These are phyloP conservation scores for Cladophialophora immunda DNA, from an alignment of 2,329 filamentous ascomycete species.

Conservation along the genomic window DNA sequence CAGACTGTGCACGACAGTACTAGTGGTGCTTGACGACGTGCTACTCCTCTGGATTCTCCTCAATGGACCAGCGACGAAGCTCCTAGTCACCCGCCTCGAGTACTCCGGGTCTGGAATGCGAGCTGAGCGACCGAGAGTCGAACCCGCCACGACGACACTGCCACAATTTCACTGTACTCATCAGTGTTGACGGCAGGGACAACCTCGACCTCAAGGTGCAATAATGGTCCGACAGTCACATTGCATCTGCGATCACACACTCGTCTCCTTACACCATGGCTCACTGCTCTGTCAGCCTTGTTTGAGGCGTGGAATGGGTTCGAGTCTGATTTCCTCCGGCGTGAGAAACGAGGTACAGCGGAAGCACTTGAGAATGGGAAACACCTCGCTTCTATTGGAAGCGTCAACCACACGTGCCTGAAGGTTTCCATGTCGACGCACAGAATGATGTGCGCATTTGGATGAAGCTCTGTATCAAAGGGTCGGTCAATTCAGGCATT, in stretches of 20 bases:
- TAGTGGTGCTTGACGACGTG: conserved; percentile 26
- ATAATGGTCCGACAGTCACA: not conserved
- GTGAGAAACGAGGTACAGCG: not conserved
- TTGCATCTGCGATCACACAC: not conserved
- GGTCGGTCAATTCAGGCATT: not conserved
- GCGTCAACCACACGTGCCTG: not conserved
- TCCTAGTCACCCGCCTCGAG: not conserved
- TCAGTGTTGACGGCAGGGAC: not conserved
- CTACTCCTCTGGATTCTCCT: not conserved
- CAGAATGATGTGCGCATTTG: not conserved
- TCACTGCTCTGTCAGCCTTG: not conserved
- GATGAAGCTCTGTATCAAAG: not conserved
- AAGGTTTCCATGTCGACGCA: not conserved
- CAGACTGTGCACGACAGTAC: conserved; percentile 70
- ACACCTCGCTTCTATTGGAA: not conserved
- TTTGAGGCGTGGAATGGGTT: not conserved
- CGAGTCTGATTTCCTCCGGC: not conserved
- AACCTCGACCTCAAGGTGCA: not conserved
- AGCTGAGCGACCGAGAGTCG: not conserved
- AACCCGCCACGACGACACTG: not conserved
- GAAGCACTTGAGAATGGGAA: not conserved
- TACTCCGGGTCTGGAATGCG: not conserved
- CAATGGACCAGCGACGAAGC: not conserved
- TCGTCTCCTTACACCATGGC: not conserved
- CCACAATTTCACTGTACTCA: not conserved